Base-by-base conservation (phyloP, 768 basidiomycete species). In the Roridomyces roridus region DNA sequence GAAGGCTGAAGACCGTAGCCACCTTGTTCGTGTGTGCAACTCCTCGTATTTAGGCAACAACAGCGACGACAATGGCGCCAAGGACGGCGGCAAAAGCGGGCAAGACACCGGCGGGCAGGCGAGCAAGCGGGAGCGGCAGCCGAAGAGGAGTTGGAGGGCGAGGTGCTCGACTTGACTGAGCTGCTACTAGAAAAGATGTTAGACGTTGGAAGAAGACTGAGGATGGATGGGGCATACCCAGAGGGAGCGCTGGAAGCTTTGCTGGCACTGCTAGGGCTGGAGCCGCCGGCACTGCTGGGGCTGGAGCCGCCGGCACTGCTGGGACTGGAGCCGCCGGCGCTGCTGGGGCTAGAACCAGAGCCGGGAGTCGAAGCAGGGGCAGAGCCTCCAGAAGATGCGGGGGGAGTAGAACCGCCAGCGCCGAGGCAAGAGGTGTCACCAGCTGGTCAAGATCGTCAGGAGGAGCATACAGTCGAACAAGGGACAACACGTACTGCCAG, bases 401-500 rank as follows among this genome's bases (percentile, higher is more conserved):
- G 6, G 52, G 37, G 10, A 49, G 29, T 51, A 29, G 49, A 41
- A 56, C 7, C 34, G 35, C 60, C 53, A 28, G 65, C 25, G 17
- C n/a, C n/a, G n/a, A n/a, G n/a, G n/a, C n/a, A n/a, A n/a, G n/a
- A 70, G 43, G 64, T 68, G 35, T 74, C 74, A 52, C 63, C 72
- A 74, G 50, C 14, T 60, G 43, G 66, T 23, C 53, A 66, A 24
- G 63, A 34, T 28, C 39, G 42, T 51, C n/a, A 18, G 39, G 43
- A 45, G 55, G 18, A 34, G 20, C 21, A 59, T 18, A 17, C 21
- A 31, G 12, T 6, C 39, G 23, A 21, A 14, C 4, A 48, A 47
- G 17, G 25, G 42, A 39, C 12, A 17, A n/a, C 7, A 74, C 87
- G 42, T 74, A 89, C 89, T 35, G 46, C 85, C 78, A 7, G 72